Evolutionary conservation across 2,329 filamentous ascomycete species (phyloP).

Genomic region (Cordyceps cateniannulata): DNA sequence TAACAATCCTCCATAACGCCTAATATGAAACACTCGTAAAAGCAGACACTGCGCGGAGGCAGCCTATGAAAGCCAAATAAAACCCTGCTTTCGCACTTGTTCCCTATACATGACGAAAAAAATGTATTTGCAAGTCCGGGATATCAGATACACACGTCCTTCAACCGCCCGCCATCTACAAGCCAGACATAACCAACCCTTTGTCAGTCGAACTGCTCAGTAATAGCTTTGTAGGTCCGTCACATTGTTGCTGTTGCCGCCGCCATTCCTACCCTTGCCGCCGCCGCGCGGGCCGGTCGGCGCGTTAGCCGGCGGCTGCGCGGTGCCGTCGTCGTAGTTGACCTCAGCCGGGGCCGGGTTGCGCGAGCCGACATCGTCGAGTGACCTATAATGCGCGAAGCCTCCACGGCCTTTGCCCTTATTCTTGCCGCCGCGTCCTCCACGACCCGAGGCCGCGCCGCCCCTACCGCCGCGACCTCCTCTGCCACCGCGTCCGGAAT

Average conservation of each 20-base stretch:
- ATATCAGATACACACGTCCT: background rate
- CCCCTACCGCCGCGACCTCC: constrained; percentile 30
- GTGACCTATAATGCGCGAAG: constrained; percentile 54
- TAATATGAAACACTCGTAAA: too few species aligned
- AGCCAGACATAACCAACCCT: background rate
- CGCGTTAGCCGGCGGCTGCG: constrained; percentile 22
- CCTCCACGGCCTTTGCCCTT: constrained; percentile 39
- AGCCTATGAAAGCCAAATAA: too few species aligned
- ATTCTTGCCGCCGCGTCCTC: constrained; percentile 35
- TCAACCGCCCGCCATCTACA: background rate
- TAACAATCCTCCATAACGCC: too few species aligned
- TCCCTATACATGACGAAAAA: background rate
- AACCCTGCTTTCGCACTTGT: background rate
- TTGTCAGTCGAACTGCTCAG: constrained; percentile 16
- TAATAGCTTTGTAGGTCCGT: constrained; percentile 37
- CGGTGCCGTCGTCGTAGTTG: constrained; percentile 39
- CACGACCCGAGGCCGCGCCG: constrained; percentile 14
- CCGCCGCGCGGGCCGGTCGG: constrained; percentile 17
- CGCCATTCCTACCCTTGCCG: background rate
- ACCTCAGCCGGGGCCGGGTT: constrained; percentile 37
- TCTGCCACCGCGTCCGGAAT: constrained; percentile 20
- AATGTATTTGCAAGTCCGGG: background rate
- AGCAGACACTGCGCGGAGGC: too few species aligned
- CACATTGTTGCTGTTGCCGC: constrained; percentile 15
- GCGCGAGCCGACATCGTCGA: constrained; percentile 56